These are phyloP conservation scores for Metschnikowia bowlesiae DNA, from an alignment of 805 yeast species.

Conservation along the genomic window DNA sequence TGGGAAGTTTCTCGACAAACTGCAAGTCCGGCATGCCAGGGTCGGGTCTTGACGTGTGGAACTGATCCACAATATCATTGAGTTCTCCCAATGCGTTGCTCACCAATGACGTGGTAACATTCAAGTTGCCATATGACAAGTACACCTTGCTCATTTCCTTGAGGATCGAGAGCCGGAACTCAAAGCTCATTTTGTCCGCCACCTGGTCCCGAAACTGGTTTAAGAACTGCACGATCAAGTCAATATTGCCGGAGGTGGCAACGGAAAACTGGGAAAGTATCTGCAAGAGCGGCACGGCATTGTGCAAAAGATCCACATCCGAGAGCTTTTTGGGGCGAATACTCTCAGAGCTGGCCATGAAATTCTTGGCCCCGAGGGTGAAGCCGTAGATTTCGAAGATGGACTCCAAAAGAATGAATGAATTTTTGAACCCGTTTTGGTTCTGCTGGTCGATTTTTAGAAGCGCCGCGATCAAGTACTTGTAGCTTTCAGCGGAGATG, in stretches of 20 bases:
- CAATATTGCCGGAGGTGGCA: slow-evolving; percentile 16
- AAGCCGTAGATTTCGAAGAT: slow-evolving; percentile 33
- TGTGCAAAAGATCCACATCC: slow-evolving; percentile 11
- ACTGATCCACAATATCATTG: slow-evolving; percentile 11
- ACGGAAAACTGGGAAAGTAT: slow-evolving; percentile 24
- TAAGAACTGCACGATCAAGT: slow-evolving; percentile 28
- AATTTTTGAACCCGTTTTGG: slow-evolving; percentile 24
- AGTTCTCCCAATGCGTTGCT: slow-evolving; percentile 25
- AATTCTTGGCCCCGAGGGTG: slow-evolving; percentile 4
- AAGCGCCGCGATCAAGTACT: slow-evolving; percentile 28
- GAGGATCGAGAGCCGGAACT: slow-evolving; percentile 23
- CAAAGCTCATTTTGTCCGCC: slow-evolving; percentile 19
- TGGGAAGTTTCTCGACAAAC: slow-evolving; percentile 14
- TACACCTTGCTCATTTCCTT: slow-evolving; percentile 29
- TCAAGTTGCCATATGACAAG: slow-evolving; percentile 19
- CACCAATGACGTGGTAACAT: slow-evolving; percentile 21
- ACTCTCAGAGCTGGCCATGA: not conserved
- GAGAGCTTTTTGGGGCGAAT: slow-evolving; percentile 4
- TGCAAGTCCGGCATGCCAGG: not conserved
- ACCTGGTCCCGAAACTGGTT: slow-evolving; percentile 22
- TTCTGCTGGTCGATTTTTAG: slow-evolving; percentile 21
- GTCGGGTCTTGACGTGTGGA: not conserved
- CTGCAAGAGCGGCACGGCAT: slow-evolving; percentile 21
- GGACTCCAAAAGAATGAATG: slow-evolving; percentile 25
- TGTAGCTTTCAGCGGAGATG: slow-evolving; percentile 27